Evolutionary conservation across 179 eudicot species (phyloP).

Genomic region (Silene coronaria): DNA sequence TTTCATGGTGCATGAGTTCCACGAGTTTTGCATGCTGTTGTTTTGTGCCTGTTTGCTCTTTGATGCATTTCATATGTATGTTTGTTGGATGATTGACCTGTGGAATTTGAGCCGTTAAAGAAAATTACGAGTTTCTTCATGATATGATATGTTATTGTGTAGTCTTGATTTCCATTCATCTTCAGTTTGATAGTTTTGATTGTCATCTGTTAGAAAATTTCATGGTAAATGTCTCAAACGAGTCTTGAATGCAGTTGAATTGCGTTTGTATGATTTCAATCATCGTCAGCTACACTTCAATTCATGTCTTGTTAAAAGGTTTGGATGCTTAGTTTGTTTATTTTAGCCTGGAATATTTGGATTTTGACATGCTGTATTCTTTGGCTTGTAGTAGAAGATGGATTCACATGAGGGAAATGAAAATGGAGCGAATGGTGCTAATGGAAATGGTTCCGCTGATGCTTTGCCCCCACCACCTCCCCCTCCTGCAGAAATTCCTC

Average conservation of each 20-base stretch:
- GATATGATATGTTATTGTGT: background rate
- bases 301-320: too few species aligned
- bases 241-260: background rate
- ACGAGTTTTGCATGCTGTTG: background rate
- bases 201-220: background rate
- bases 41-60: background rate
- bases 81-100: background rate
- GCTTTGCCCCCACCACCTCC: slow-evolving; percentile 91
- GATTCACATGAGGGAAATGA: slow-evolving; percentile 20
- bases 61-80: background rate
- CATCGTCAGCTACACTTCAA: too few species aligned
- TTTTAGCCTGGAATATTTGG: too few species aligned
- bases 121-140: background rate
- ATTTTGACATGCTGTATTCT: background rate
- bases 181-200: background rate
- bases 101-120: background rate
- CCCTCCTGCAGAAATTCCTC: slow-evolving; percentile 78
- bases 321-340: background rate
- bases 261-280: background rate
- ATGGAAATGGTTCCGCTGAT: slow-evolving; percentile 44
- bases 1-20: background rate
- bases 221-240: background rate
- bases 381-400: slow-evolving; percentile 15
- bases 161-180: background rate
- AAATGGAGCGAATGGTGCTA: background rate